phyloP scores from a whole-genome alignment of 768 basidiomycete genomes.

The Sarcodon aspratus region DNA sequence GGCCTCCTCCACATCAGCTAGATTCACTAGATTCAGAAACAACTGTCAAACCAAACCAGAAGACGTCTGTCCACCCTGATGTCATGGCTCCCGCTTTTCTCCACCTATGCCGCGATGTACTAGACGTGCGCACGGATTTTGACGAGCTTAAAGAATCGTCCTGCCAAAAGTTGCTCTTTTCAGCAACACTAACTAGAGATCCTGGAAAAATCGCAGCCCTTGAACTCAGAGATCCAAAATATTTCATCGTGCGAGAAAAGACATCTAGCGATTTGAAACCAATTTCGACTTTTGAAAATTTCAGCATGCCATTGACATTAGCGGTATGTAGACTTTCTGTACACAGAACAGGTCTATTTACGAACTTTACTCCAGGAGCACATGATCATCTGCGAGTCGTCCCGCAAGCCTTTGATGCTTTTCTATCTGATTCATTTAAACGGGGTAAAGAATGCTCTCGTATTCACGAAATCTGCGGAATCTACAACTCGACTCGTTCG shows the following conservation, averaged over 20 bases:
- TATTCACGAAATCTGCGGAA: constrained; percentile 97
- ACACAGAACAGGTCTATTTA: not conserved
- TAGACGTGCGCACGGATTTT: constrained; percentile 34
- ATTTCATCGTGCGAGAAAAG: constrained; percentile 69
- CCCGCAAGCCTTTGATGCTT: constrained; percentile 80
- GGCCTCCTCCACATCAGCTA: constrained; percentile 18
- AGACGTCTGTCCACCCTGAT: constrained; percentile 27
- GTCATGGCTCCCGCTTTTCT: constrained; percentile 54
- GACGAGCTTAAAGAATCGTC: constrained; percentile 49
- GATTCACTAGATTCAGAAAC: not conserved
- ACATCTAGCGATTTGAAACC: constrained; percentile 10
- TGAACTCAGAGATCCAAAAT: constrained; percentile 68
- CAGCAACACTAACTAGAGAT: constrained; percentile 89
- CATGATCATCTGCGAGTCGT: constrained; percentile 70
- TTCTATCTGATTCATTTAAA: constrained; percentile 71
- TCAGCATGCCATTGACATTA: constrained; percentile 72
- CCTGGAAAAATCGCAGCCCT: constrained; percentile 87
- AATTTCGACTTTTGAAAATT: constrained; percentile 51
- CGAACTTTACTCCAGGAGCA: constrained; percentile 47
- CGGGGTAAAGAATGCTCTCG: constrained; percentile 57
- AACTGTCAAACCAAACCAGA: too few species aligned
- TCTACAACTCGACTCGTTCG: constrained; percentile 74
- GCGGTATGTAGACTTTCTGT: constrained; percentile 33
- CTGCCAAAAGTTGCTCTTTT: constrained; percentile 93
- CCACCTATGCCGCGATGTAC: constrained; percentile 25